Conservation (phyloP, 805 yeast species). For the Kuraishia capsulata region DNA sequence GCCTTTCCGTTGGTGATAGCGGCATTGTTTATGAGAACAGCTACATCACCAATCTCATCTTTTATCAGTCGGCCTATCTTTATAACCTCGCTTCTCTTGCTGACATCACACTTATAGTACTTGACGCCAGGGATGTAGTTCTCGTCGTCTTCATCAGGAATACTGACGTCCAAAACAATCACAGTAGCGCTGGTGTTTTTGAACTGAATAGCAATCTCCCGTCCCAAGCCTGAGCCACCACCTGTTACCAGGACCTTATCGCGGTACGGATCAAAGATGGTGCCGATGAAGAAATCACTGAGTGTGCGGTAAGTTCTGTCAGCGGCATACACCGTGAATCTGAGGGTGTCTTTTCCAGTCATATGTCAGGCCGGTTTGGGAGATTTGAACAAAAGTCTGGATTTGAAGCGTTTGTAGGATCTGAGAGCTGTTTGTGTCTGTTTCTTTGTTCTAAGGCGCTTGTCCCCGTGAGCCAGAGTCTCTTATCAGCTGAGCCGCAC, state of each 20-base stretch:
- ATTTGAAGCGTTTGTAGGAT: neutral
- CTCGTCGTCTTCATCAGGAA: conserved; percentile 27
- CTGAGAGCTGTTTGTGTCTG: neutral
- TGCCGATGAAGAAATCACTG: conserved; percentile 38
- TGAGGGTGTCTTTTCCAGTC: neutral
- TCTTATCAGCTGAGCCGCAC: too few relatives aligned
- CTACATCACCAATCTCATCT: conserved; percentile 45
- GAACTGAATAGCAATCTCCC: conserved; percentile 43
- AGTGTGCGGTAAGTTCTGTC: conserved; percentile 18
- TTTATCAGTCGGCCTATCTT: conserved; percentile 29
- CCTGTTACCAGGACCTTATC: conserved; percentile 79
- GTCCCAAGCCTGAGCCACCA: conserved; percentile 75
- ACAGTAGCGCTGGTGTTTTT: conserved; percentile 36
- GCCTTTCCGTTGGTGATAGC: conserved; percentile 59
- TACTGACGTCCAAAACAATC: conserved; percentile 53
- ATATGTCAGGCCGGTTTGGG: neutral
- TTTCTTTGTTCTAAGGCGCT: too few relatives aligned
- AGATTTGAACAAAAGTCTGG: neutral
- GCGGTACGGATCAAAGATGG: conserved; percentile 36
- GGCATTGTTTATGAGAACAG: conserved; percentile 79
- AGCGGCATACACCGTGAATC: conserved; percentile 11
- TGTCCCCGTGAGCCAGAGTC: too few relatives aligned
- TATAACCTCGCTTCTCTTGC: conserved; percentile 36
- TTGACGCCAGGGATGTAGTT: conserved; percentile 27
- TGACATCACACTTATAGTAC: conserved; percentile 66